A percentile compares a stretch with the other conserved stretches of the same genome.
Conservation (phyloP, 2,329 filamentous ascomycete genomes). For the Scedosporium boydii region DNA sequence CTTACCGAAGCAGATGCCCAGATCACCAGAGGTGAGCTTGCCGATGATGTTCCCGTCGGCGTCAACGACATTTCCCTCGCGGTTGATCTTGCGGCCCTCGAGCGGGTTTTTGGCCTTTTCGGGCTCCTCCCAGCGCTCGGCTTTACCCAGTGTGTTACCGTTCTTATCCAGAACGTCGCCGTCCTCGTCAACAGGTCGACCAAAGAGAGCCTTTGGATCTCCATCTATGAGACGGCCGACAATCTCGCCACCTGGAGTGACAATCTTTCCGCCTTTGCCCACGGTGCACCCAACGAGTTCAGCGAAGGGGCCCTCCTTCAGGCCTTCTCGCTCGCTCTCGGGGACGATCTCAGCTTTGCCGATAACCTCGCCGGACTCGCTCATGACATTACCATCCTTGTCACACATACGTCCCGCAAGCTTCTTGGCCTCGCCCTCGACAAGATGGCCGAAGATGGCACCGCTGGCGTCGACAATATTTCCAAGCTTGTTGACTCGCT, state of each 20-base stretch:
- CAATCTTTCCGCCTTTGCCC: slow-evolving; percentile 58
- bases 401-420: slow-evolving; percentile 62
- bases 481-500: slow-evolving; percentile 63
- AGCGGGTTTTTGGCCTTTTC: slow-evolving; percentile 43
- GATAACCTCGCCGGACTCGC: slow-evolving; percentile 62
- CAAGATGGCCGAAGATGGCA: slow-evolving; percentile 51
- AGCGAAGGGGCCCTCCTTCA: slow-evolving; percentile 59
- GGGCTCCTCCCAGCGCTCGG: slow-evolving; percentile 50
- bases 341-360: slow-evolving; percentile 59
- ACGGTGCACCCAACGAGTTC: slow-evolving; percentile 57
- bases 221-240: slow-evolving; percentile 65
- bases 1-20: slow-evolving; percentile 55
- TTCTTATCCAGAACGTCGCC: slow-evolving; percentile 76
- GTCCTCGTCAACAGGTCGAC: slow-evolving; percentile 69
- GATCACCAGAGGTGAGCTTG: slow-evolving; percentile 59
- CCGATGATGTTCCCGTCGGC: slow-evolving; percentile 52
- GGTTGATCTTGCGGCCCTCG: slow-evolving; percentile 45
- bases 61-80: slow-evolving; percentile 49
- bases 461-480: slow-evolving; percentile 47
- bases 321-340: slow-evolving; percentile 52
- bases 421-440: slow-evolving; percentile 56
- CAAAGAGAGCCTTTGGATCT: slow-evolving; percentile 62
- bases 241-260: slow-evolving; percentile 56
- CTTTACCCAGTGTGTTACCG: slow-evolving; percentile 47
- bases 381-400: slow-evolving; percentile 61